phyloP scores from a whole-genome alignment of 805 yeast species.

The Spathaspora boniae region DNA sequence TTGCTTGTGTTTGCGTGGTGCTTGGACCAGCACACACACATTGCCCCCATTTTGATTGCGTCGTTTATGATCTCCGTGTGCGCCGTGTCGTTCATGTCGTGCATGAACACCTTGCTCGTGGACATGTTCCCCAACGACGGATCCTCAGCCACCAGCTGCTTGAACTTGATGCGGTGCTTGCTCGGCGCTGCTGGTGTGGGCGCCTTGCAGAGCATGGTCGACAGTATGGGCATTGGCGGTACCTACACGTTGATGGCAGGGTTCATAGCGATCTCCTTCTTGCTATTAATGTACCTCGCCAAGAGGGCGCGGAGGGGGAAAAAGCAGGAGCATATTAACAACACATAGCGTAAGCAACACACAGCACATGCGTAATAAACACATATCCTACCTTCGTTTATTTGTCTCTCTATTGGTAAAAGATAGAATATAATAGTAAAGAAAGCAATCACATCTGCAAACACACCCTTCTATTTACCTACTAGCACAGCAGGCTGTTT shows the following conservation, averaged over 20 bases:
- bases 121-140: slow-evolving; percentile 67
- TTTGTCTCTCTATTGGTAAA: neutral
- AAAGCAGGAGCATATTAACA: neutral
- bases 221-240: slow-evolving; percentile 63
- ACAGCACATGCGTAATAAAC: neutral
- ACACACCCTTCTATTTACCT: neutral
- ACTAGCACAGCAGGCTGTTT: neutral
- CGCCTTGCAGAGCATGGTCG: slow-evolving; percentile 56
- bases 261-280: slow-evolving; percentile 14
- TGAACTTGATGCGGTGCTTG: slow-evolving; percentile 68
- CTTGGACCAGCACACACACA: slow-evolving; percentile 39
- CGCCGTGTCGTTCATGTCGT: slow-evolving; percentile 51
- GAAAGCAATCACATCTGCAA: neutral
- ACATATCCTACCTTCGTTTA: slow-evolving; percentile 1
- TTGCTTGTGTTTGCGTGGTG: slow-evolving; percentile 71
- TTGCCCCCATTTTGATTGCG: slow-evolving; percentile 53
- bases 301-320: slow-evolving; percentile 1
- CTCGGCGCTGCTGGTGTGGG: slow-evolving; percentile 67
- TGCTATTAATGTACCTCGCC: slow-evolving; percentile 4
- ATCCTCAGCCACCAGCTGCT: slow-evolving; percentile 66
- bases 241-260: slow-evolving; percentile 65
- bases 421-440: neutral
- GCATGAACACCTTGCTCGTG: slow-evolving; percentile 59
- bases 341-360: neutral
- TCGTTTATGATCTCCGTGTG: slow-evolving; percentile 53